These are phyloP conservation scores for Epipyxis sp. DNA, from an alignment of 108 stramenopile genomes.

Conservation along the genomic window DNA sequence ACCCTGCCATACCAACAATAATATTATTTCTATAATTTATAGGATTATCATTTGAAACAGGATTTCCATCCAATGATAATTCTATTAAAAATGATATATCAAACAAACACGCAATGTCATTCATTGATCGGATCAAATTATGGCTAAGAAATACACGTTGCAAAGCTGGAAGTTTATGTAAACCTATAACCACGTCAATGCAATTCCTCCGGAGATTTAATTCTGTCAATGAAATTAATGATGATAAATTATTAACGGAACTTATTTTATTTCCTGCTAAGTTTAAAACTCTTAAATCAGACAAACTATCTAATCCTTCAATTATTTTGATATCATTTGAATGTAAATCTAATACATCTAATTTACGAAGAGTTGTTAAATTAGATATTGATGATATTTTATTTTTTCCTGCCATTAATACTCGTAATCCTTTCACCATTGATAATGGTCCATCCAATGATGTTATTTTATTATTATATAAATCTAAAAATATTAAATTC, in stretches of 20 bases:
- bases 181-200: conserved; percentile 33
- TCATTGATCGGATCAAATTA: conserved; percentile 37
- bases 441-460: conserved; percentile 39
- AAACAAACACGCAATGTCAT: conserved; percentile 29
- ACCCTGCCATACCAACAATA: conserved; percentile 26
- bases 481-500: conserved; percentile 56
- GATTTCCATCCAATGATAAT: conserved; percentile 56
- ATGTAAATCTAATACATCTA: conserved; percentile 59
- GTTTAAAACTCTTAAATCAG: conserved; percentile 53
- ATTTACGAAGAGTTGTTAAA: conserved; percentile 37
- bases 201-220: conserved; percentile 54
- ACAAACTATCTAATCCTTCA: conserved; percentile 43
- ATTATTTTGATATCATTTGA: conserved; percentile 48
- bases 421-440: conserved; percentile 42
- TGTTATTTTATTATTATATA: conserved; percentile 55
- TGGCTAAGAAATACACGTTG: conserved; percentile 57
- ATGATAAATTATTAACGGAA: conserved; percentile 29
- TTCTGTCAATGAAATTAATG: conserved; percentile 52
- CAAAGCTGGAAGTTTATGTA: conserved; percentile 41
- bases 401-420: conserved; percentile 58
- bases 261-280: conserved; percentile 49
- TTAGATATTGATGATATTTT: conserved; percentile 48
- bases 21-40: conserved; percentile 11
- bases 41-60: neutral
- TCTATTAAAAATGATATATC: conserved; percentile 42